These are phyloP conservation scores for Epichloe brachyelytri DNA, from an alignment of 2,329 filamentous ascomycete genomes.

Conservation along the genomic window DNA sequence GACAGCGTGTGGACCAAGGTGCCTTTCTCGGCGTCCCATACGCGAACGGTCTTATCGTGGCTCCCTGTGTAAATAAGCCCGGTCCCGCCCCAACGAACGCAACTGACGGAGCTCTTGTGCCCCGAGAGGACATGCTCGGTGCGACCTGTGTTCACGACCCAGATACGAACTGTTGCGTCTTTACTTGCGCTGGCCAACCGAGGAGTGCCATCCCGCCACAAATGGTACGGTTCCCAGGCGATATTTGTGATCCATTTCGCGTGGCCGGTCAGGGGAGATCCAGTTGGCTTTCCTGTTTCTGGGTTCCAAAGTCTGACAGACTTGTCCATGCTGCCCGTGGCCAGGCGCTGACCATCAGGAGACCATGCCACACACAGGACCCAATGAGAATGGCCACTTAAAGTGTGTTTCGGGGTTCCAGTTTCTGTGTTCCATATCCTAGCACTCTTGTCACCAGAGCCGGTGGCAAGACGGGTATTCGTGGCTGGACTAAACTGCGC, in stretches of 20 bases:
- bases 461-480: slow-evolving; percentile 70
- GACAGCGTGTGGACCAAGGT: slow-evolving; percentile 67
- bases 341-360: slow-evolving; percentile 67
- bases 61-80: slow-evolving; percentile 73
- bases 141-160: slow-evolving; percentile 65
- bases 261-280: slow-evolving; percentile 63
- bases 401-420: slow-evolving; percentile 72
- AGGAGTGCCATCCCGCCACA: slow-evolving; percentile 60
- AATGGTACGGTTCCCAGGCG: slow-evolving; percentile 87
- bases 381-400: slow-evolving; percentile 83
- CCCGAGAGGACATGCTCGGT: slow-evolving; percentile 76
- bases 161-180: slow-evolving; percentile 77
- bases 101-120: slow-evolving; percentile 80
- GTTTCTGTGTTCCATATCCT: slow-evolving; percentile 93
- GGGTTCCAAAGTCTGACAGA: slow-evolving; percentile 84
- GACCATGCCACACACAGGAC: slow-evolving; percentile 80
- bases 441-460: slow-evolving; percentile 82
- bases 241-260: slow-evolving; percentile 79
- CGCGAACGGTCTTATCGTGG: slow-evolving; percentile 83
- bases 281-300: slow-evolving; percentile 61
- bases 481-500: slow-evolving; percentile 73
- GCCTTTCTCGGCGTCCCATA: slow-evolving; percentile 75
- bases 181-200: slow-evolving; percentile 80
- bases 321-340: slow-evolving; percentile 88
- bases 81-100: slow-evolving; percentile 88